Evolutionary conservation across 2,329 filamentous ascomycete genomes (phyloP), one percentile per base, ranked within the genome.

Genomic region (Pseudogymnoascus sp.): DNA sequence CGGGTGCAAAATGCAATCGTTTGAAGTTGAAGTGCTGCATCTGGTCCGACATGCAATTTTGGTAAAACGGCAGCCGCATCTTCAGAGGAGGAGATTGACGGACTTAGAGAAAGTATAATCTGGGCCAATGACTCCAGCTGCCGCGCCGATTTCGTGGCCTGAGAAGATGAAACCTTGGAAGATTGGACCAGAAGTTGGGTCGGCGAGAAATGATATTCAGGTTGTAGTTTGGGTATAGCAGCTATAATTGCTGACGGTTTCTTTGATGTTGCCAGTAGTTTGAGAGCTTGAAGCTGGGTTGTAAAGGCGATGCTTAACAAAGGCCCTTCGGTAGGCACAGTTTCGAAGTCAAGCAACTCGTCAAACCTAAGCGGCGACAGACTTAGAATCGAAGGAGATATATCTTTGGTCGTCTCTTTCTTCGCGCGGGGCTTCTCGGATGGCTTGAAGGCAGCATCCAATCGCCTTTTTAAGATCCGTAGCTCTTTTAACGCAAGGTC

Each of bases 401-500:
- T 60, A 28, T 60, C 58, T 30, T 60, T 60, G 39, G 71, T 67
- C 6, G 67, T 45, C 4, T 64, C 60, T 16, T 70, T 71, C 8
- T 66, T 66, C 14, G 64, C 64, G 23, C 66, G 62, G 16, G 69
- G 33, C 25, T 22, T 52, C 42, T 62, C 65, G 25, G 67, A 28
- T 1, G 58, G 7, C 8, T 60, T 60, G 7, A 64, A 22, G 23
- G 68, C 63, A n/a, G 64, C 67, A 55, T 88, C 84, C 45, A 92
- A 68, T 33, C 84, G 80, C 64, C 76, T 80, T 72, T 90, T 91
- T 66, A 92, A 72, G 9, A 86, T 75, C 41, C 83, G 78, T 63
- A 92, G 72, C 69, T 92, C 89, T 69, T 85, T 89, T 42, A 85
- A 74, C 0, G 90, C 89, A 62, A 87, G 77, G n/a, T 85, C 83